Base-by-base conservation (phyloP, 2,329 filamentous ascomycete species). In the Dothideomycetidae sp. region DNA sequence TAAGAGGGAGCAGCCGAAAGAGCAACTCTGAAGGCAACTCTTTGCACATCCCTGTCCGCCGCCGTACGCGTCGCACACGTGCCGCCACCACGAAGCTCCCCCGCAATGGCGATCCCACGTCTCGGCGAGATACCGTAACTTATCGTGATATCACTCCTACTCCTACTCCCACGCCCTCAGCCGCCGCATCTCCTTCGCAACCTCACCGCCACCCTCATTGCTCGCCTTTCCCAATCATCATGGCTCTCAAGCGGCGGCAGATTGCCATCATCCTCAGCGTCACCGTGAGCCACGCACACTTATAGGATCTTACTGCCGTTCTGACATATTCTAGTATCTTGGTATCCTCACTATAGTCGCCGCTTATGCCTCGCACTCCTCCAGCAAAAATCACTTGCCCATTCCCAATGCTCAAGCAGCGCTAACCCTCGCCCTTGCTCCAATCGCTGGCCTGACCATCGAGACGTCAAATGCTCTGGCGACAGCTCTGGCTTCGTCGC, bases 291-390 rank as follows among this genome's bases (percentile, higher is more conserved):
- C 12, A 3, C 5, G 9, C 15, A 5, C 16, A n/a, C n/a, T n/a
- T n/a, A n/a, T n/a, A n/a, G 18, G 29, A 14, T 28, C 7, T 29
- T 28, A 28, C 34, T 30, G 16, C 37, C 29, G 5, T 18, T 11
- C n/a, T n/a, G n/a, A n/a, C n/a, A n/a, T n/a, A n/a, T 26, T 23
- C 11, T 40, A 64, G 61, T 63, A 61, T 44, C 58, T 66, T 36
- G 42, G 59, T 40, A 42, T 53, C 34, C 52, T 59, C 38, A 61
- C 60, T 5, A 51, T 52, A 10, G 47, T 65, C 31, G 58, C 60
- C 34, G 58, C 51, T 36, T 58, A 53, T 47, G 53, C 53, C 17
- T 45, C 54, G 9, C 50, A 55, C 43, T 45, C 42, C 21, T 45
- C 42, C 42, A 49, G 51, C 40, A 16, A 43, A 30, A 54, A 58